phyloP scores from a whole-genome alignment of 129 eudicot genomes.

The Heracleum sosnowskyi region DNA sequence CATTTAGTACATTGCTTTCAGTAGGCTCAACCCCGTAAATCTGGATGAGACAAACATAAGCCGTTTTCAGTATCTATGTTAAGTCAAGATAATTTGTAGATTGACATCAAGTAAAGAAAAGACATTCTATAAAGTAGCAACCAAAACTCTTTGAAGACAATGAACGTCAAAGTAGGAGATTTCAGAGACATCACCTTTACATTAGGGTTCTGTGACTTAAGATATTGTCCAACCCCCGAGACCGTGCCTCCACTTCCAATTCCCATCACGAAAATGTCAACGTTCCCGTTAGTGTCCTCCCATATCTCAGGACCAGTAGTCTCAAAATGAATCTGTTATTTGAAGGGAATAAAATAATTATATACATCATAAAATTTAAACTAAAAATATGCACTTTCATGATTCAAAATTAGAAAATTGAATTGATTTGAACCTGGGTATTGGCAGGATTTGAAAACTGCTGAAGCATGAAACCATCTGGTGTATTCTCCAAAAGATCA shows the following conservation, averaged over 20 bases:
- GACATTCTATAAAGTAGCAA: background rate
- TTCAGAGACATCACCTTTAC: slow-evolving; percentile 45
- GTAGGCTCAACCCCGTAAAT: slow-evolving; percentile 93
- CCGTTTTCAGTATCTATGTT: background rate
- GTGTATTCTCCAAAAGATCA: slow-evolving; percentile 77
- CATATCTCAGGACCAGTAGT: slow-evolving; percentile 98
- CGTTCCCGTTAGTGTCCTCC: slow-evolving; percentile 90
- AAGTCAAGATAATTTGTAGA: background rate
- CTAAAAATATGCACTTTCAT: background rate
- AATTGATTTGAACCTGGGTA: slow-evolving; percentile 46
- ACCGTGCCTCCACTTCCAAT: slow-evolving; percentile 99
- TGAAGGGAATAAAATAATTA: background rate
- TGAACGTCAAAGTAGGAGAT: background rate
- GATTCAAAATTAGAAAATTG: background rate
- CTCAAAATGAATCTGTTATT: slow-evolving; percentile 75
- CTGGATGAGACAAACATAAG: slow-evolving; percentile 24
- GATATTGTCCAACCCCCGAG: slow-evolving; percentile 92
- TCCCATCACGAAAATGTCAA: slow-evolving; percentile 95
- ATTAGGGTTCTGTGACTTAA: slow-evolving; percentile 82
- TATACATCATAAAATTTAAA: background rate
- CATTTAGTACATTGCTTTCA: slow-evolving; percentile 91
- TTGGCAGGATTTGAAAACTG: slow-evolving; percentile 93
- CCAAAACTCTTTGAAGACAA: background rate
- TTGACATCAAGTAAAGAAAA: background rate
- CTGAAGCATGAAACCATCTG: slow-evolving; percentile 91